Evolutionary conservation across 2,329 filamentous ascomycete genomes (phyloP).

Genomic region (Cadophora malorum): DNA sequence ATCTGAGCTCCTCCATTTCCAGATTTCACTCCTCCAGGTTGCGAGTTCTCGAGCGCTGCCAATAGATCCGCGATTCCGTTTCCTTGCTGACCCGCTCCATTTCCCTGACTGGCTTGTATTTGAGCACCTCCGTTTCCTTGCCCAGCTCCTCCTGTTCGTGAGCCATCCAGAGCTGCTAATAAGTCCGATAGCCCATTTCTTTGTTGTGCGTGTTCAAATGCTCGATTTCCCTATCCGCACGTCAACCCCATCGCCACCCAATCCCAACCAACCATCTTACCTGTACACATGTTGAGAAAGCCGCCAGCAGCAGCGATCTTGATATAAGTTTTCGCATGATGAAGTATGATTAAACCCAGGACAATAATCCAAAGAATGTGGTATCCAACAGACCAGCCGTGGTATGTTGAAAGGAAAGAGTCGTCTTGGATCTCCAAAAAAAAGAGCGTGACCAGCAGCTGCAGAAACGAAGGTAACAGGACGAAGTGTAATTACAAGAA

Average conservation of each 20-base stretch:
- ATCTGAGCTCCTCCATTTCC: slow-evolving; percentile 19
- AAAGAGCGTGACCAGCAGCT: slow-evolving; percentile 43
- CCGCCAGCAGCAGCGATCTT: slow-evolving; percentile 34
- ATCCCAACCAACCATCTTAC: slow-evolving; percentile 27
- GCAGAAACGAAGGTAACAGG: slow-evolving; percentile 36
- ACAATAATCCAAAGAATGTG: slow-evolving; percentile 30
- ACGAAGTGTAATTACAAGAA: slow-evolving; percentile 29
- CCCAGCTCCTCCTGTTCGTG: slow-evolving; percentile 21
- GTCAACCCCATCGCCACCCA: slow-evolving; percentile 21
- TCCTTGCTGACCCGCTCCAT: slow-evolving; percentile 15
- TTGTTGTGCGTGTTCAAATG: slow-evolving; percentile 24
- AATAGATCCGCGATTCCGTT: slow-evolving; percentile 37
- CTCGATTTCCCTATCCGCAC: slow-evolving; percentile 26
- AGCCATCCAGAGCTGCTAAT: slow-evolving; percentile 35
- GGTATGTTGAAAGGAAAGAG: slow-evolving; percentile 36
- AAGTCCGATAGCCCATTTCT: slow-evolving; percentile 35
- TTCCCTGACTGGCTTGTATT: background rate
- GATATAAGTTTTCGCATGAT: slow-evolving; percentile 39
- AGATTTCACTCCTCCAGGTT: slow-evolving; percentile 20
- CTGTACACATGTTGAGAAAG: slow-evolving; percentile 34
- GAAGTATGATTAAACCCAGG: slow-evolving; percentile 19
- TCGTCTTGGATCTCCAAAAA: slow-evolving; percentile 23
- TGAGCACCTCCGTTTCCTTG: slow-evolving; percentile 13
- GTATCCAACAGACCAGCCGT: slow-evolving; percentile 43
- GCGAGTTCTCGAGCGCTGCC: slow-evolving; percentile 32